Evolutionary conservation across 1,284 basidiomycete species (phyloP), one percentile per base, ranked within the genome.

Genomic region (Cutaneotrichosporon spelunceum): DNA sequence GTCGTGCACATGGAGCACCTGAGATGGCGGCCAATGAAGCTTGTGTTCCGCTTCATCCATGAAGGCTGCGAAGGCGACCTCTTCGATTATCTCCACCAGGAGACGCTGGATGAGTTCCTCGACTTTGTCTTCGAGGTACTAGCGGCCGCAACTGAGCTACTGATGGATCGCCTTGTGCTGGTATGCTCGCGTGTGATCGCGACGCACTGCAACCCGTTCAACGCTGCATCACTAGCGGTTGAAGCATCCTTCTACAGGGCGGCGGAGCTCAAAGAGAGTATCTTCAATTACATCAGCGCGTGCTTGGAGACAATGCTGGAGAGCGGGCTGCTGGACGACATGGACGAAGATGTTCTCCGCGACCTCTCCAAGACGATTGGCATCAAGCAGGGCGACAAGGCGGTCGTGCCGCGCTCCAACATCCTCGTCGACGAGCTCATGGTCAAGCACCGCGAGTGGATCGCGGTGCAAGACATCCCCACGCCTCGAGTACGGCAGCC

Each of bases 261-360:
- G 1, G 75, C 79, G 19, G 83, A 86, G 5, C 85, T 99, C 57
- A 84, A 87, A 30, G 82, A 85, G 24, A 85, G 87, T 53, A 82
- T 94, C 19, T 90, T 94, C 75, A 84, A 84, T 47, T 98, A 94
- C 78, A 88, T 94, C 68, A 81, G 86, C 2, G 84, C 85, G 61
- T 93, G 91, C 72, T 83, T 97, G 81, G 96, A 99, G 76, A 87
- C 88, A 0, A 83, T 97, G 58, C 84, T 99, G 24, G 93, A 97
- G 74, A 83, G 83, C 30, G 85, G 85, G 5, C 84, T 93, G 69
- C 83, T 99, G 24, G 89, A 90, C 67, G 78, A 82, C 54, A 83
- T 97, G 53, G 83, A 88, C 4, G 75, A 82, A 24, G 82, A 84
- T 33, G 83, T 92, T 33, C 78, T 96, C 61, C 84, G 84, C 50